Percentiles rank a stretch among this genome's conserved stretches.
Evolutionary conservation across 208 protist species (phyloP).

Genomic region (Acanthamoeba lenticulata): DNA sequence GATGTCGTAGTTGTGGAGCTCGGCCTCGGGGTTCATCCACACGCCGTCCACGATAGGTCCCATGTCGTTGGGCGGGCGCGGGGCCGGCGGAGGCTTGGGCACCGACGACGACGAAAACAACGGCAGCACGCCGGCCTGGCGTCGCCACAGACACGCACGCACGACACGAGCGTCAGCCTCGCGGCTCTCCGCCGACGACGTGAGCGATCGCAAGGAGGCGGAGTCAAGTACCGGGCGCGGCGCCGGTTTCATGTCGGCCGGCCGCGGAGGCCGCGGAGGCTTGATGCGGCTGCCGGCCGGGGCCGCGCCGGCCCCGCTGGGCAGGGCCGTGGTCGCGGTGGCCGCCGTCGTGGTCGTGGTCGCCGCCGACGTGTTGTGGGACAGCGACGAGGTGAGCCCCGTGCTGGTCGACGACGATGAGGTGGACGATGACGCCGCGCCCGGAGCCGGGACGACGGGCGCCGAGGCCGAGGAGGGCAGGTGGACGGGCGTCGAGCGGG

Average conservation of each 20-base stretch:
- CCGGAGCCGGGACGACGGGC: background rate
- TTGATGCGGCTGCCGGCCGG: background rate
- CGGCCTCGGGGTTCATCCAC: slow-evolving; percentile 50
- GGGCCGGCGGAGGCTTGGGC: slow-evolving; percentile 25
- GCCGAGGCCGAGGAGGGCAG: background rate
- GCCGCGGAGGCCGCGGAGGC: too few species aligned
- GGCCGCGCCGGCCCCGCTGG: too few species aligned
- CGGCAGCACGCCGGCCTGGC: background rate
- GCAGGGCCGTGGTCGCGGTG: too few species aligned
- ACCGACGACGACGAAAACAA: background rate
- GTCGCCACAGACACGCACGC: too few species aligned
- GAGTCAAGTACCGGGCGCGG: background rate
- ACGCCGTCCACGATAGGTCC: slow-evolving; percentile 9
- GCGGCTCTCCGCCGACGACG: too few species aligned
- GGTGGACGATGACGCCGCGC: too few species aligned
- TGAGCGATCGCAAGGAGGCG: too few species aligned
- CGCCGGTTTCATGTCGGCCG: background rate
- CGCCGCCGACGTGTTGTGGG: background rate
- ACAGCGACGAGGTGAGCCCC: background rate
- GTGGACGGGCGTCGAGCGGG: background rate
- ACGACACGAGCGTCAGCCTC: too few species aligned
- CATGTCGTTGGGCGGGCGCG: slow-evolving; percentile 12
- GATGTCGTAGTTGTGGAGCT: slow-evolving; percentile 49
- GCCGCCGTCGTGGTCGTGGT: too few species aligned
- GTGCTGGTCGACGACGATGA: background rate